Evolutionary conservation across 2,329 filamentous ascomycete species (phyloP), one percentile per base, ranked within the genome.

Genomic region (Aspergillus carbonarius): DNA sequence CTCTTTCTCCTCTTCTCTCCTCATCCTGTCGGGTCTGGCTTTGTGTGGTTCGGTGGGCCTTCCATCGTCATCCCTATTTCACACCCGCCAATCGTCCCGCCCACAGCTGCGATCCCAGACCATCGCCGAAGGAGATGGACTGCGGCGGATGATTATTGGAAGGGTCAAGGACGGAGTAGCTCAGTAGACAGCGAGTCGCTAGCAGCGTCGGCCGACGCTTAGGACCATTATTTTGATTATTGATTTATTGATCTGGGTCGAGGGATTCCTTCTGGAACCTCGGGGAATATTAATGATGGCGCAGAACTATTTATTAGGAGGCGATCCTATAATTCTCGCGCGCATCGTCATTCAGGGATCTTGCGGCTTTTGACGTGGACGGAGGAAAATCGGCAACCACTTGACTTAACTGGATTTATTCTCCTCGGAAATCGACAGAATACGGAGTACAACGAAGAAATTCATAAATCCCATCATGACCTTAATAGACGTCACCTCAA

Each of bases 11-110:
- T 15, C 30, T 30, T 30, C 30, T 18, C 42, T 57, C 51, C 40
- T 49, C 52, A 58, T 51, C 46, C 56, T 47, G 47, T 53, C 44
- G 54, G 46, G 52, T 44, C 35, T 61, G 34, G 37, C 62, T 63
- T 70, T 73, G 68, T 74, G 71, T 74, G 73, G 72, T 72, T 75
- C 72, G 68, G 72, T 74, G 73, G 72, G 71, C 72, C 72, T 57
- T 61, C 64, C 66, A 68, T 68, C 71, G 71, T 73, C 71, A 74
- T 73, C 71, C 70, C 67, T 72, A 70, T 71, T 69, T 67, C 64
- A 57, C 66, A 61, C 61, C 68, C 68, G 61, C 72, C 71, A 72
- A 73, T 72, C 69, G 67, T 65, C 65, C 67, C 58, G 58, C 58
- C 51, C 51, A 52, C 55, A 49, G 51, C 52, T 54, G 35, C 58